Conservation (phyloP, 306 rosid species). For the Trichosanthes cucumerina region DNA sequence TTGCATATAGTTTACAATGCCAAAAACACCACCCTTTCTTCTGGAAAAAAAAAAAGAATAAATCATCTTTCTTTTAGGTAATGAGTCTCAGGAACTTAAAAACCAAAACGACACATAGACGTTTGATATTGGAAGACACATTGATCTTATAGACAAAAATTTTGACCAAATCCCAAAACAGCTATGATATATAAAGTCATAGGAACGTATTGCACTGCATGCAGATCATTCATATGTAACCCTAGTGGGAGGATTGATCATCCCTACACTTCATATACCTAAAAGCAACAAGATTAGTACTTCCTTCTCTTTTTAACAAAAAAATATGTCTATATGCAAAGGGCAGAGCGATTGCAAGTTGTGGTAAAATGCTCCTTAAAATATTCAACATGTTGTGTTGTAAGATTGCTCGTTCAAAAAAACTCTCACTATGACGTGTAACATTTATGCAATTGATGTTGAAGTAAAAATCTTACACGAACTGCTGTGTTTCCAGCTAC, state of each 20-base stretch:
- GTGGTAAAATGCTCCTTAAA: not conserved
- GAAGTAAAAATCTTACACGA: slow-evolving; percentile 44
- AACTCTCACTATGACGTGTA: not conserved
- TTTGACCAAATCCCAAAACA: not conserved
- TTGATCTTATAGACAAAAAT: too few relatives aligned
- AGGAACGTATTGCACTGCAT: not conserved
- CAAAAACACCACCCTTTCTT: not conserved
- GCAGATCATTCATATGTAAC: not conserved
- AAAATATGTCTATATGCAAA: not conserved
- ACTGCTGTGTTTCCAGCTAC: slow-evolving; percentile 90
- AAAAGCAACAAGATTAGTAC: not conserved
- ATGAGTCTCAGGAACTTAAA: not conserved
- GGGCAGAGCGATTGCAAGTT: not conserved
- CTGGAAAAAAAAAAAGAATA: not conserved
- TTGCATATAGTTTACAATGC: not conserved
- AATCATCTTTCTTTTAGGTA: not conserved
- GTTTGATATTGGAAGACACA: not conserved
- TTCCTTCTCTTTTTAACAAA: too few relatives aligned
- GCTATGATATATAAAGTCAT: not conserved
- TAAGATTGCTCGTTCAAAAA: not conserved
- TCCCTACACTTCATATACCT: not conserved
- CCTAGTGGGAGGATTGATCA: not conserved
- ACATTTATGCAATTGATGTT: not conserved
- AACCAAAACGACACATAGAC: not conserved
- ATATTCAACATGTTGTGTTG: not conserved